Base-by-base conservation (phyloP, 164 flowering plant species). In the Dillenia turbinata region DNA sequence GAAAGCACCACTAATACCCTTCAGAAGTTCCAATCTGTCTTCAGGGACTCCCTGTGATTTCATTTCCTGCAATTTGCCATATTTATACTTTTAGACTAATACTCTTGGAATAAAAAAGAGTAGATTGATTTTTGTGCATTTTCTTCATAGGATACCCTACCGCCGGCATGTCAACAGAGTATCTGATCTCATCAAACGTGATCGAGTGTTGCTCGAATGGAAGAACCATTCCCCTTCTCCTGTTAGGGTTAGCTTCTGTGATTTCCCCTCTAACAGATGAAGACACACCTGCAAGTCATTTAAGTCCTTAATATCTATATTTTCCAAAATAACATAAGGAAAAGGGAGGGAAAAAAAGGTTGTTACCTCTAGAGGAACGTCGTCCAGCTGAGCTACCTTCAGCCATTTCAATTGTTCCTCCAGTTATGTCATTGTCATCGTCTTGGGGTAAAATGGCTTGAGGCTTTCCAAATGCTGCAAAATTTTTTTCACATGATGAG, bases 1-100 rank as follows among this genome's bases (percentile, higher is more conserved):
- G 59, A 85, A 85, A 44, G 86, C 75, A 33, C 90, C 90, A 69
- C 83, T 85, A 16, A 85, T 81, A 11, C 79, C 80, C 71, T 77
- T 79, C 43, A 85, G 61, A 55, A 85, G 85, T 26, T 66, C 77
- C 61, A 85, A 57, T 49, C 71, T 77, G 22, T 85, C 84, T 43
- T 81, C 85, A 0, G n/a, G 33, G 1, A 76, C 69, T 48, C 90
- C 90, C 51, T 79, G 84, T 1, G 54, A 60, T 72, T 70, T 85
- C 90, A 85, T 85, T 76, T 81, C 87, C 90, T 85, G 68, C 44
- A 63, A 24, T 40, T 58, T 64, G 10, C 15, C 7, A 17, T 54
- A 24, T 24, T 47, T 45, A 8, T 58, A 9, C n/a, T 44, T 44
- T 58, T 5, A 4, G 40, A 6, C 40, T 33, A 33, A 33, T 33